phyloP scores from a whole-genome alignment of 352 stramenopile genomes.

The Globisporangium middletonii region DNA sequence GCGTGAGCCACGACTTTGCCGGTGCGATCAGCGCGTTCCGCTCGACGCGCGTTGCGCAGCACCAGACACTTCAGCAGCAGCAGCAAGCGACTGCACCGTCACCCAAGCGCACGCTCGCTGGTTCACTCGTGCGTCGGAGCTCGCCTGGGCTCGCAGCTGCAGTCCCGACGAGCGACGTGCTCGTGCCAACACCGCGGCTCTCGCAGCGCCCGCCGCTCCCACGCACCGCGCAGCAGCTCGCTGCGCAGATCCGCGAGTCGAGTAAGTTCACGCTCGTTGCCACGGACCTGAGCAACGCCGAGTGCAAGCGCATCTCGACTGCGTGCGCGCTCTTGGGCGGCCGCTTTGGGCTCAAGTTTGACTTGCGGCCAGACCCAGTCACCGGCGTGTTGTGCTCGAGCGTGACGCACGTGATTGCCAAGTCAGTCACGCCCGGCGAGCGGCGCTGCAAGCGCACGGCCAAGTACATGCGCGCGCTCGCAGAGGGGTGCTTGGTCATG shows the following conservation, averaged over 20 bases:
- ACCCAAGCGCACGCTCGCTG: no score
- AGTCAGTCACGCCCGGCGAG: slow-evolving; percentile 24
- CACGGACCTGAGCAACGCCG: slow-evolving; percentile 48
- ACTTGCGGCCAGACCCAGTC: slow-evolving; percentile 41
- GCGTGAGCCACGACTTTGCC: slow-evolving; percentile 44
- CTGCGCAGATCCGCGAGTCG: slow-evolving; percentile 5
- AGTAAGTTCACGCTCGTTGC: slow-evolving; percentile 46
- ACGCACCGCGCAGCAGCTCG: slow-evolving; percentile 4
- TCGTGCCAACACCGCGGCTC: not conserved
- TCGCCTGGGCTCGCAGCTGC: no score
- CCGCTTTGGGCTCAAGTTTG: slow-evolving; percentile 69
- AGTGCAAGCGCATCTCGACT: slow-evolving; percentile 45
- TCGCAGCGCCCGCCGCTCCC: slow-evolving; percentile 10
- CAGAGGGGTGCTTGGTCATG: slow-evolving; percentile 67
- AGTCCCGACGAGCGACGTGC: not conserved
- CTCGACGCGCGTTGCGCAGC: slow-evolving; percentile 13
- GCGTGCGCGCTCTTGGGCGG: slow-evolving; percentile 59
- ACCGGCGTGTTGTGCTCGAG: slow-evolving; percentile 40
- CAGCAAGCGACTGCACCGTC: not conserved
- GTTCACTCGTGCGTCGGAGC: no score
- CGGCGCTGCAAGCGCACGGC: slow-evolving; percentile 73
- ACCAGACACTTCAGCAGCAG: slow-evolving; percentile 1
- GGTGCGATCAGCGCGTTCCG: slow-evolving; percentile 39
- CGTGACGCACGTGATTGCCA: slow-evolving; percentile 76
- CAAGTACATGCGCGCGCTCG: slow-evolving; percentile 84